Evolutionary conservation across 306 rosid species (phyloP).

Genomic region (Cicer pinnatifidum): DNA sequence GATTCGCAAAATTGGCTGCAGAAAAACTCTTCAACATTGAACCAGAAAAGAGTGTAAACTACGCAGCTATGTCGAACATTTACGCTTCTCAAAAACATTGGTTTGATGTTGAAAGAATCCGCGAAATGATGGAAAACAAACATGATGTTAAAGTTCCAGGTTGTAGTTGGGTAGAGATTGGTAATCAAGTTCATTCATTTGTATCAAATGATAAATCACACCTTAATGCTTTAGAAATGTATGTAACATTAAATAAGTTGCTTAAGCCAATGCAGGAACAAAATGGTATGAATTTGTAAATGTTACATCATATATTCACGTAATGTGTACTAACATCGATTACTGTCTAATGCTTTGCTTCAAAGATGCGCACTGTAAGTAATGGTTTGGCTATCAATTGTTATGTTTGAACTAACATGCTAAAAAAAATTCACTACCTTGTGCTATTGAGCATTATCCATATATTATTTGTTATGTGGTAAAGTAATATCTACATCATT

Average conservation of each 20-base stretch:
- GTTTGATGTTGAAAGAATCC: constrained; percentile 63
- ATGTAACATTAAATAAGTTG: constrained; percentile 52
- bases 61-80: constrained; percentile 63
- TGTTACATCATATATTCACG: constrained; percentile 10
- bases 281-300: constrained; percentile 34
- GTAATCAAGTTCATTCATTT: constrained; percentile 56
- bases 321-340: not conserved
- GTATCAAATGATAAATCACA: constrained; percentile 61
- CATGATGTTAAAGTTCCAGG: constrained; percentile 60
- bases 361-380: not conserved
- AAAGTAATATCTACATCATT: not conserved
- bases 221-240: constrained; percentile 51
- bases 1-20: constrained; percentile 66
- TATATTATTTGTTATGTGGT: not conserved
- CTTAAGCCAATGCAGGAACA: constrained; percentile 54
- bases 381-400: constrained; percentile 14
- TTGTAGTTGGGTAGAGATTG: constrained; percentile 73
- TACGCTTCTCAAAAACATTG: constrained; percentile 71
- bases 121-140: constrained; percentile 52
- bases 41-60: constrained; percentile 63
- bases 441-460: not conserved
- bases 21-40: constrained; percentile 60
- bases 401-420: constrained; percentile 38
- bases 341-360: constrained; percentile 37
- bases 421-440: not conserved